phyloP scores from a whole-genome alignment of 495 filamentous ascomycete species.

The Penicillium alfredii region DNA sequence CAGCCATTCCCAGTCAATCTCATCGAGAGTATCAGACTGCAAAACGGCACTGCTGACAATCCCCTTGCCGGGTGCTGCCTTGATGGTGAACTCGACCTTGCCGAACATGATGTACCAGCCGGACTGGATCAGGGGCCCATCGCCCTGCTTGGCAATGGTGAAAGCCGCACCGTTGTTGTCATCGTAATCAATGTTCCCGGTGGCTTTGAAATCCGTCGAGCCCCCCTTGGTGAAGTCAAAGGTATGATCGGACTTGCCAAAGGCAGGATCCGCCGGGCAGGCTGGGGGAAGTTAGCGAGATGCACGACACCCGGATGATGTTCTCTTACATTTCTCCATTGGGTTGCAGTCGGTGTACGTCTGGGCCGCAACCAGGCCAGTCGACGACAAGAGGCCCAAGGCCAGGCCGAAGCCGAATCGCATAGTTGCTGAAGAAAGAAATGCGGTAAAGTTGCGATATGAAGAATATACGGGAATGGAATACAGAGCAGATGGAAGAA shows the following conservation, averaged over 20 bases:
- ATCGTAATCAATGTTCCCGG: constrained; percentile 62
- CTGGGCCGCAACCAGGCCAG: constrained; percentile 54
- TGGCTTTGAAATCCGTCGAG: constrained; percentile 61
- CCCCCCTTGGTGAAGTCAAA: constrained; percentile 74
- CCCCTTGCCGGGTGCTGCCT: constrained; percentile 57
- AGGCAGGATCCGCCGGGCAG: constrained; percentile 75
- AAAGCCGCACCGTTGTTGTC: constrained; percentile 68
- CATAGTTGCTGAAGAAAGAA: too few species aligned
- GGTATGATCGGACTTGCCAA: constrained; percentile 63
- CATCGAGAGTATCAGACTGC: constrained; percentile 79
- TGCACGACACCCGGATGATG: background rate
- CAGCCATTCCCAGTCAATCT: constrained; percentile 87
- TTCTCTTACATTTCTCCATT: constrained; percentile 53
- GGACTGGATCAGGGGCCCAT: constrained; percentile 74
- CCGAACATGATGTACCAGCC: constrained; percentile 75
- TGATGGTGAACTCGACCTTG: constrained; percentile 50
- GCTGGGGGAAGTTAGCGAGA: constrained; percentile 27
- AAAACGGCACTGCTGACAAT: constrained; percentile 72
- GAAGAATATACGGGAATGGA: too few species aligned
- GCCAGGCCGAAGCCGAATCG: constrained; percentile 21
- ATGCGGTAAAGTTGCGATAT: too few species aligned
- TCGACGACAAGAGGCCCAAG: constrained; percentile 23
- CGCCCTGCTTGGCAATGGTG: constrained; percentile 74
- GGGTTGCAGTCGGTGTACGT: constrained; percentile 75
- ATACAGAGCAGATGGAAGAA: background rate